Base-by-base conservation (phyloP, 2,329 filamentous ascomycete genomes). In the Fusarium paranaense region DNA sequence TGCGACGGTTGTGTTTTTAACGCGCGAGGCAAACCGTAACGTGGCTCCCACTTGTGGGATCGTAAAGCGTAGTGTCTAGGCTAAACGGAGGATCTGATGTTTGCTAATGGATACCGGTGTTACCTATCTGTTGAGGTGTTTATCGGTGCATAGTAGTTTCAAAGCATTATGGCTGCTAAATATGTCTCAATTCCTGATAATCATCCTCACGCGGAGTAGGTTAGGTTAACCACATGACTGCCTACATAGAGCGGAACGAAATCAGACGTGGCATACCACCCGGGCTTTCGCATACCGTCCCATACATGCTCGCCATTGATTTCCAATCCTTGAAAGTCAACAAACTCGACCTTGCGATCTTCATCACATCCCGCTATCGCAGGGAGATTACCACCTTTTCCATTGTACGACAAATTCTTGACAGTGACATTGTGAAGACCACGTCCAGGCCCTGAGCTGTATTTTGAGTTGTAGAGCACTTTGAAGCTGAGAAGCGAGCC, bases 401-500 rank as follows among this genome's bases (percentile, higher is more conserved):
- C 56, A 37, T 40, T 35, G 5, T 59, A 59, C 22, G 20, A 38
- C 16, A 59, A 9, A 18, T 59, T 59, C 35, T 35, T 59, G 35
- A 59, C 25, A 8, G 37, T 38, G 37, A 59, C 35, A 27, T 59
- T 40, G 20, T 37, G 20, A 30, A 59, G 32, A 30, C 56, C 56
- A 0, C 56, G 56, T 13, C 56, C 56, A 35, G 56, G 56, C 9
- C 30, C 56, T 10, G 32, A 25, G 22, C 33, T 59, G 35, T 59
- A 59, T 9, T 59, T 59, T 25, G 30, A 25, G 35, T 59, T 59
- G 56, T 59, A 59, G 20, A 40, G 20, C 6, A 59, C 56, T 9
- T 40, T 37, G 14, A 62, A 52, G 42, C 42, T 62, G 27, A 62
- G 14, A 22, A 62, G 60, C 3, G 30, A 32, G n/a, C 60, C 60